Evolutionary conservation across 2,329 filamentous ascomycete genomes (phyloP).

Genomic region (Trichoderma breve): DNA sequence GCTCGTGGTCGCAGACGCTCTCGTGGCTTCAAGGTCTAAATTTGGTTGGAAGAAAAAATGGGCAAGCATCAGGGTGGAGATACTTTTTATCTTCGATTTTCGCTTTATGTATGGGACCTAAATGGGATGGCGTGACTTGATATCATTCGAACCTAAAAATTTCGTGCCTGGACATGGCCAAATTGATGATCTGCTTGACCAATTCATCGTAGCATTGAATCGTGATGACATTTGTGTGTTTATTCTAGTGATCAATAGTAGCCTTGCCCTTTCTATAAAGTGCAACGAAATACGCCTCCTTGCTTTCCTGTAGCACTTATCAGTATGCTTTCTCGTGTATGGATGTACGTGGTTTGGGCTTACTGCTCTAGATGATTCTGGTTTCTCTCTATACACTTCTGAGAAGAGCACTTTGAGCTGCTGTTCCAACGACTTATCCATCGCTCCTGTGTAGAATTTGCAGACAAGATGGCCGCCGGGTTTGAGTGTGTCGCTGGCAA

Average conservation of each 20-base stretch:
- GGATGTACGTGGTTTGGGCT: slow-evolving; percentile 32
- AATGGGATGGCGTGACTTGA: slow-evolving; percentile 49
- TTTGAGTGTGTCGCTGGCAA: slow-evolving; percentile 80
- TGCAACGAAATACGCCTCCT: slow-evolving; percentile 83
- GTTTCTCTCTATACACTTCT: slow-evolving; percentile 83
- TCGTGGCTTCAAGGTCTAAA: slow-evolving; percentile 99
- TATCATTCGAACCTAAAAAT: slow-evolving; percentile 39
- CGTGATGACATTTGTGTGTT: slow-evolving; percentile 23
- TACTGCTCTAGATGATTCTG: slow-evolving; percentile 84
- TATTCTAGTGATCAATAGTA: neutral
- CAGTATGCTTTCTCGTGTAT: neutral
- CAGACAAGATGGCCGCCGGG: slow-evolving; percentile 87
- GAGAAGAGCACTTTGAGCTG: slow-evolving; percentile 73
- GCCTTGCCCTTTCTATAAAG: slow-evolving; percentile 58
- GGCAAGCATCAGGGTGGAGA: slow-evolving; percentile 23
- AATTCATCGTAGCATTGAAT: neutral
- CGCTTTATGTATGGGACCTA: slow-evolving; percentile 38
- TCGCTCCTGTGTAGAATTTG: slow-evolving; percentile 92
- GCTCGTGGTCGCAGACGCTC: slow-evolving; percentile 98
- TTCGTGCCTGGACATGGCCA: slow-evolving; percentile 18
- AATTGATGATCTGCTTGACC: slow-evolving; percentile 19
- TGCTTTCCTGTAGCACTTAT: slow-evolving; percentile 42
- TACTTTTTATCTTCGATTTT: slow-evolving; percentile 31
- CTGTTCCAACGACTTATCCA: slow-evolving; percentile 77
- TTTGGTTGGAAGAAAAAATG: slow-evolving; percentile 32